Evolutionary conservation across 176 grass and related monocot species (phyloP), one percentile per base, ranked within the genome.

Genomic region (Ananas comosus): DNA sequence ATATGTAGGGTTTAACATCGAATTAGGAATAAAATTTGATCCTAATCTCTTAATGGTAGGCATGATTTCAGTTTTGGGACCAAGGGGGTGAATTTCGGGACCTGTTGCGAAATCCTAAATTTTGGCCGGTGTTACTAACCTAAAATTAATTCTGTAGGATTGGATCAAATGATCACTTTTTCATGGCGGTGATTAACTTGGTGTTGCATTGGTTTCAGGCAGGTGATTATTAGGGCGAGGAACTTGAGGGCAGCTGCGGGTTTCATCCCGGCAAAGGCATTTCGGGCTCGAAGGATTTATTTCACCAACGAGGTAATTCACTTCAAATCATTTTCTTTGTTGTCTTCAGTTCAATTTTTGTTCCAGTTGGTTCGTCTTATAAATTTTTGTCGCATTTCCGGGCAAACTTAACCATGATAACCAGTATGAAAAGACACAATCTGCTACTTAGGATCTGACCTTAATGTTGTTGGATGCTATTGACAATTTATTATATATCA

Each of bases 231-330:
- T 11, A 94, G 95, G 72, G 95, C 95, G 53, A 88, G 95, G 78
- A 94, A 91, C 78, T 84, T 99, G 80, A 94, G 87, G 80, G 75
- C 72, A 8, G 82, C 78, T 12, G 47, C 90, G 18, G 81, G 86
- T 67, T 91, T 88, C 69, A 99, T 99, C 49, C 87, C 95, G 22
- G 70, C 70, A 4, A 99, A 88, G 85, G 85, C 95, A 10, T 99
- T 99, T 78, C 86, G 91, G 13, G 80, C 90, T 10, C 85, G 95
- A 42, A 87, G 86, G 29, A 57, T 59, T 33, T 99, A 99, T 72
- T 99, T 84, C 66, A 99, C 95, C 13, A 91, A 94, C 57, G 95
- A 90, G 90, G 95, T 99, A 92, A 83, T 66, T 16, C 19, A 59
- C 8, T 18, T 17, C 54, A 19, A 59, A 59, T 59, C 11, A 17